These are phyloP conservation scores for Leucogyrophana mollusca DNA, from an alignment of 768 basidiomycete genomes.

Conservation along the genomic window DNA sequence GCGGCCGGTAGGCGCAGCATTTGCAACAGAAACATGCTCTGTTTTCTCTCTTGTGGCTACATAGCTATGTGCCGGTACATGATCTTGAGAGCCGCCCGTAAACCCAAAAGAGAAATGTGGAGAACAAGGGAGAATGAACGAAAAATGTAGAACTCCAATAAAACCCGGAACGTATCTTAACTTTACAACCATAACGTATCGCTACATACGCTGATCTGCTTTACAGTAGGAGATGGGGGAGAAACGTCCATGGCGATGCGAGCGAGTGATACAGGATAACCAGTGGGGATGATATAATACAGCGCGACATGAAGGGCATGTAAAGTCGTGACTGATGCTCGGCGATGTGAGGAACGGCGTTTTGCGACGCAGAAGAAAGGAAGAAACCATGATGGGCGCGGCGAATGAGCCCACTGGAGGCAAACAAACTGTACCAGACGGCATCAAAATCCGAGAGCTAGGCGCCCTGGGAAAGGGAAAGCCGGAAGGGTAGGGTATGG, in stretches of 20 bases:
- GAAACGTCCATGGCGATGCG: constrained; percentile 22
- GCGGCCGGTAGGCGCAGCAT: not conserved
- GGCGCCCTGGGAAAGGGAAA: too few relatives aligned
- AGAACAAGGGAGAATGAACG: not conserved
- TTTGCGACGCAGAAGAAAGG: constrained; percentile 3
- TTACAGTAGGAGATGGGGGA: constrained; percentile 17
- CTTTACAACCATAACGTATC: constrained; percentile 36
- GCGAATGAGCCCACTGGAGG: too few relatives aligned
- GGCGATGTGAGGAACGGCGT: constrained; percentile 8
- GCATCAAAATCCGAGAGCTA: too few relatives aligned
- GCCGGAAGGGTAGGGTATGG: too few relatives aligned
- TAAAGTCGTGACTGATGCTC: constrained; percentile 21
- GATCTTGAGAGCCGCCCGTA: not conserved
- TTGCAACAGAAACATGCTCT: too few relatives aligned
- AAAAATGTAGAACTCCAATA: constrained; percentile 7
- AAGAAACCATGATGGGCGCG: constrained; percentile 2
- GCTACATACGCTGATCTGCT: constrained; percentile 28
- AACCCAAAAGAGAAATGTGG: not conserved
- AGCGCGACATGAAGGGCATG: constrained; percentile 26
- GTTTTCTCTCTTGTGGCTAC: constrained; percentile 5
- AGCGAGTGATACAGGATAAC: constrained; percentile 32
- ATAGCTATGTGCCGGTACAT: constrained; percentile 3
- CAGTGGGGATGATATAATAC: constrained; percentile 27
- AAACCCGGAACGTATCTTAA: constrained; percentile 21
- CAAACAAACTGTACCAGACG: too few relatives aligned